A percentile compares a stretch with the other conserved stretches of the same genome.
Conservation (phyloP, 805 yeast genomes). For the Sporopachydermia lactativora region DNA sequence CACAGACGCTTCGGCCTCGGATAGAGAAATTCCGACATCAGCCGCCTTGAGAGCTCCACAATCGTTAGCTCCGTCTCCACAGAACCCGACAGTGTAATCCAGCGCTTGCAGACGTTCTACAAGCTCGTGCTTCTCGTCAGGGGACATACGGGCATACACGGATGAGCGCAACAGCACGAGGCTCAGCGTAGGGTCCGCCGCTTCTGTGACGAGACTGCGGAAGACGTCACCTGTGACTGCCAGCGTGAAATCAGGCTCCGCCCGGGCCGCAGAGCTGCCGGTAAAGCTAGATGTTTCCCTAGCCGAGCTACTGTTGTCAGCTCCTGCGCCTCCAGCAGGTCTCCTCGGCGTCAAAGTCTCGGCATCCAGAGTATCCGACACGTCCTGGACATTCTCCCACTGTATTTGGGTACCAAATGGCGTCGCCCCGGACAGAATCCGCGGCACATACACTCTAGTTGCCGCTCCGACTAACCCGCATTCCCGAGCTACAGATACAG, state of each 20-base stretch:
- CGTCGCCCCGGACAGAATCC: conserved; percentile 8
- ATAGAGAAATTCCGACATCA: conserved; percentile 88
- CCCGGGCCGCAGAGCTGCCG: conserved; percentile 19
- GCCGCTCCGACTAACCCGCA: conserved; percentile 46
- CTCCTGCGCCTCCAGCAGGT: too few species aligned
- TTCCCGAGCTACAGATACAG: conserved; percentile 83
- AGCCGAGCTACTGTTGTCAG: too few species aligned
- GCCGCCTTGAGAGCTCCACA: conserved; percentile 98
- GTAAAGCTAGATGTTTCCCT: too few species aligned
- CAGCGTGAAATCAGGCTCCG: too few species aligned
- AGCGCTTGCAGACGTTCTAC: conserved; percentile 74
- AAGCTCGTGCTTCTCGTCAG: conserved; percentile 94
- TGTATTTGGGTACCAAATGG: conserved; percentile 9
- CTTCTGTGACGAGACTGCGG: conserved; percentile 46
- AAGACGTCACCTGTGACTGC: conserved; percentile 93
- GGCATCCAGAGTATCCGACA: conserved; percentile 38
- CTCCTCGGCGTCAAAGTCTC: conserved; percentile 47
- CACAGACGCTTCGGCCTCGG: conserved; percentile 97
- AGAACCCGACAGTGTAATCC: conserved; percentile 90
- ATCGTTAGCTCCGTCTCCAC: conserved; percentile 99
- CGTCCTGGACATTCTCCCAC: conserved; percentile 28
- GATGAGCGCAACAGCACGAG: conserved; percentile 56
- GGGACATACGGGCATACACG: conserved; percentile 95
- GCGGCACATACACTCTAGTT: conserved; percentile 46
- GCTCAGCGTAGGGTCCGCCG: conserved; percentile 16